These are phyloP conservation scores for Pyrenochaeta sp. DNA, from an alignment of 2,329 filamentous ascomycete species.

Conservation along the genomic window DNA sequence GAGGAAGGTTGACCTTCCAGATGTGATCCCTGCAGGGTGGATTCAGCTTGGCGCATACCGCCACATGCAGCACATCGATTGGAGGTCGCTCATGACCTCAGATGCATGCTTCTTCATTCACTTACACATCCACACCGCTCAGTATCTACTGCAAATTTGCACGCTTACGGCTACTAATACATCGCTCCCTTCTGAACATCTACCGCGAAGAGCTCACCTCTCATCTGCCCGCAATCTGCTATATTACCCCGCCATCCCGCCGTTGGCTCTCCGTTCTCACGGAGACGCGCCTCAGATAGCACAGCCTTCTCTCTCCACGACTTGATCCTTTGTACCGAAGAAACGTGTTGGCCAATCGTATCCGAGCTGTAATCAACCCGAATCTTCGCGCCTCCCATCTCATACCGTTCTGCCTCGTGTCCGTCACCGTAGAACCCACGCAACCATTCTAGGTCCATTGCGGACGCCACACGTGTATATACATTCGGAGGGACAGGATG, in stretches of 20 bases:
- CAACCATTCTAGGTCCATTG: constrained; percentile 10
- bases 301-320: constrained; percentile 8
- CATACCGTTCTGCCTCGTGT: background rate
- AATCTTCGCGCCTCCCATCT: constrained; percentile 1
- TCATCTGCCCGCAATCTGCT: constrained; percentile 23
- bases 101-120: constrained; percentile 34
- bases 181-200: constrained; percentile 1
- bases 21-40: constrained; percentile 23
- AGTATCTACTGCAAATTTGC: constrained; percentile 9
- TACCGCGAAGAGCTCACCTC: background rate
- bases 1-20: constrained; percentile 20
- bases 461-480: constrained; percentile 14
- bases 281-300: constrained; percentile 21
- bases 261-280: constrained; percentile 15
- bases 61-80: constrained; percentile 36
- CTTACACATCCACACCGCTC: constrained; percentile 16
- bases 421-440: background rate
- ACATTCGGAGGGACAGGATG: constrained; percentile 30
- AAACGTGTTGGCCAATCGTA: background rate
- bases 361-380: background rate
- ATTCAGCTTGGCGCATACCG: constrained; percentile 29
- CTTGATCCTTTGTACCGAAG: background rate
- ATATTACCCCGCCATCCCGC: constrained; percentile 32
- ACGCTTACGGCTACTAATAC: constrained; percentile 12
- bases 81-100: constrained; percentile 30